phyloP scores from a whole-genome alignment of 495 filamentous ascomycete species.

The Penicillium simplicissimum region DNA sequence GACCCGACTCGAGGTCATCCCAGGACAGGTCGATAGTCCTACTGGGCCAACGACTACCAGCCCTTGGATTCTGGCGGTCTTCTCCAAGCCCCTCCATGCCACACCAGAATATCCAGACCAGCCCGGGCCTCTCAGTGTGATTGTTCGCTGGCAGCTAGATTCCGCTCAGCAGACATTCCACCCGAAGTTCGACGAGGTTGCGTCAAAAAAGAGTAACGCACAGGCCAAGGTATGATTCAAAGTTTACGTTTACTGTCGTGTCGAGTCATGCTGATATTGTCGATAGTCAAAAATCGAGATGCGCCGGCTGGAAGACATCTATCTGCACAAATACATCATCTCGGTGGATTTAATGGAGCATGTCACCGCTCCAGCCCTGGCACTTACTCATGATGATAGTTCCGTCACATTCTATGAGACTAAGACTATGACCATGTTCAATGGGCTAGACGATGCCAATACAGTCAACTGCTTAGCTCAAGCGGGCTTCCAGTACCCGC shows the following conservation, averaged over 20 bases:
- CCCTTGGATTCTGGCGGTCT: constrained; percentile 69
- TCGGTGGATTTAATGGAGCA: constrained; percentile 64
- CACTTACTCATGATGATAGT: constrained; percentile 72
- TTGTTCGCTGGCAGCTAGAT: constrained; percentile 78
- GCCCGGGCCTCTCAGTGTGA: constrained; percentile 63
- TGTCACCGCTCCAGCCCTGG: constrained; percentile 62
- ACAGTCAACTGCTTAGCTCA: constrained; percentile 68
- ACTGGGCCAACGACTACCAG: constrained; percentile 50
- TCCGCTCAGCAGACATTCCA: constrained; percentile 61
- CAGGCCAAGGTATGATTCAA: constrained; percentile 37
- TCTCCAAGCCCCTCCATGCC: constrained; percentile 58
- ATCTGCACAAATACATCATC: constrained; percentile 67
- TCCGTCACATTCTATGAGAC: constrained; percentile 76
- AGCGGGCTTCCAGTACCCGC: constrained; percentile 67
- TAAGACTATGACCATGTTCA: constrained; percentile 64
- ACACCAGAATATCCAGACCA: constrained; percentile 53
- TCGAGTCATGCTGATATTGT: constrained; percentile 15
- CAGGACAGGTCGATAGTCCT: constrained; percentile 53
- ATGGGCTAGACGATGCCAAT: constrained; percentile 58
- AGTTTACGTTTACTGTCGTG: neutral
- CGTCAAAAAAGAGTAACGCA: constrained; percentile 59
- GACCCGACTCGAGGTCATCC: constrained; percentile 66
- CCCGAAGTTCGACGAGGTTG: constrained; percentile 71
- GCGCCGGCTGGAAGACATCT: constrained; percentile 65
- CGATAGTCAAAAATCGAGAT: constrained; percentile 59